Conservation (phyloP, 1,284 basidiomycete species). For the Ceratobasidium sp. region DNA sequence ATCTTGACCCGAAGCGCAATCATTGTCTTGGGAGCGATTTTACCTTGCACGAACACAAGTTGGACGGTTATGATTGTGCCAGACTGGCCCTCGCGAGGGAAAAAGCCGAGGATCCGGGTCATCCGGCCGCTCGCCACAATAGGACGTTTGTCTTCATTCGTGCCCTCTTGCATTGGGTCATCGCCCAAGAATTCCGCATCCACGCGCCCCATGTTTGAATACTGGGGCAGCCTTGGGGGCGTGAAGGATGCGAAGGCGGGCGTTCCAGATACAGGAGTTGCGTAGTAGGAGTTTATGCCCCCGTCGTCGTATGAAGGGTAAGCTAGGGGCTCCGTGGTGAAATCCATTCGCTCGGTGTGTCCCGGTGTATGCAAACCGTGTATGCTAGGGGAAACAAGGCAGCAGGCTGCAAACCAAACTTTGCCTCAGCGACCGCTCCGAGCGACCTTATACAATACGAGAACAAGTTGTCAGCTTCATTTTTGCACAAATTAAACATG, state of each 20-base stretch:
- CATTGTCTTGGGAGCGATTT: neutral
- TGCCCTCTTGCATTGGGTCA: neutral
- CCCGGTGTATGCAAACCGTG: constrained; percentile 16
- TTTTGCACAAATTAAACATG: too few relatives aligned
- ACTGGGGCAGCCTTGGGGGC: constrained; percentile 3
- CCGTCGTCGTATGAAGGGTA: neutral
- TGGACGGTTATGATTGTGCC: constrained; percentile 7
- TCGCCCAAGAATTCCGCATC: constrained; percentile 20
- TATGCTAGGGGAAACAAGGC: neutral
- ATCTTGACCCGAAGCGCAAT: constrained; percentile 32
- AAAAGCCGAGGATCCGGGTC: constrained; percentile 13
- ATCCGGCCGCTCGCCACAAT: constrained; percentile 11
- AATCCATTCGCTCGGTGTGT: neutral
- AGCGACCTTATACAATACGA: too few relatives aligned
- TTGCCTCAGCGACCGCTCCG: too few relatives aligned
- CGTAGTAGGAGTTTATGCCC: neutral
- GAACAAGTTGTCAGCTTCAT: too few relatives aligned
- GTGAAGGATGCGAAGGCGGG: neutral
- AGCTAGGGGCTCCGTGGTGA: neutral
- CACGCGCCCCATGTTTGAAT: constrained; percentile 30
- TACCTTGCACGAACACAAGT: constrained; percentile 8
- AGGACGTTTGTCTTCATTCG: constrained; percentile 13
- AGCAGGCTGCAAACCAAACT: too few relatives aligned
- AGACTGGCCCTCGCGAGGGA: constrained; percentile 1
- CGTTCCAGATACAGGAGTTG: neutral